Base-by-base conservation (phyloP, 352 stramenopile species). In the Pythium guiyangense region DNA sequence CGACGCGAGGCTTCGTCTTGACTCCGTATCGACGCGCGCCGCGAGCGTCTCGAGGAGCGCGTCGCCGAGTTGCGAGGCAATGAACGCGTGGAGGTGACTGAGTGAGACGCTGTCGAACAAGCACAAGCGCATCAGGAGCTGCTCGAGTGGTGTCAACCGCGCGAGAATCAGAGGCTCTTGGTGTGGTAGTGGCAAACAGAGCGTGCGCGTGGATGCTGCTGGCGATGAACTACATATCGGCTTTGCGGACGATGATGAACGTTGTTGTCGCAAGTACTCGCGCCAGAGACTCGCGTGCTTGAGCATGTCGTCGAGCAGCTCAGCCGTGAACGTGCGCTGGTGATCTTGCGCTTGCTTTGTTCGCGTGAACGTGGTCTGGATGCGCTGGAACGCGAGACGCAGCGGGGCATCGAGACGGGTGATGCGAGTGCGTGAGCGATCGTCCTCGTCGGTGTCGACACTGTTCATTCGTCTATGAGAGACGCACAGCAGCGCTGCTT, bases 281-380 rank as follows among this genome's bases (percentile, higher is more conserved):
- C 64, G 74, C 71, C 71, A 79, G 6, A 57, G 26, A n/a, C 47
- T 27, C 8, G 20, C 22, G 49, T 74, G 59, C n/a, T 54, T 40
- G n/a, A 57, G 20, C 68, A 79, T 79, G 25, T 79, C 63, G 9
- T 55, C 39, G 14, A 65, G 67, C 8, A 79, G 29, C 4, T 60
- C 27, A 14, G 22, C 6, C 5, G 8, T 20, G 14, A 54, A 52
- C 10, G 57, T 47, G 39, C n/a, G n/a, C n/a, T n/a, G n/a, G n/a
- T n/a, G n/a, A n/a, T 11, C 12, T 37, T 37, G 14, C 3, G 53
- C 29, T 26, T 5, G 12, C 4, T 17, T 60, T n/a, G 18, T 22
- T 8, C 45, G 40, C 15, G 57, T 22, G 35, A 79, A 54, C 5
- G 40, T 52, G 17, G 58, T 57, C 26, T 71, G 51, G 40, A 79